Base-by-base conservation (phyloP, 75 land plant genomes). In the Picea sitchensis region DNA sequence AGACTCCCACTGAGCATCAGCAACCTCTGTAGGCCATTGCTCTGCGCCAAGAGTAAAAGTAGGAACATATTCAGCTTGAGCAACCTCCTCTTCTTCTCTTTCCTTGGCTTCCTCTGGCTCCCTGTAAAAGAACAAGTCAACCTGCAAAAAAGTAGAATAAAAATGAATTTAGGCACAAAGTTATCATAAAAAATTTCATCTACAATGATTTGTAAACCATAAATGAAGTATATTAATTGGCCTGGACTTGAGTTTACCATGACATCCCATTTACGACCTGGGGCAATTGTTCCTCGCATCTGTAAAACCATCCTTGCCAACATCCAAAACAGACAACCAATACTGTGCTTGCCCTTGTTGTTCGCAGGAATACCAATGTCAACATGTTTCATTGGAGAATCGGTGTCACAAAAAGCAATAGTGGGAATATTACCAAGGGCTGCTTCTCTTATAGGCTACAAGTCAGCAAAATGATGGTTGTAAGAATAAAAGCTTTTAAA, bases 361-460 rank as follows among this genome's bases (percentile, higher is more conserved):
- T 93, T 91, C 12, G 95, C 95, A 59, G 93, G 95, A 44, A 93
- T 93, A 15, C 93, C 91, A 85, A 91, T 91, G 47, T 93, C 95
- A 61, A 93, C 95, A 79, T 93, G 86, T 1, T 84, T 73, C 98
- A 95, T 92, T 6, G 98, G 98, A 5, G 95, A 95, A 68, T 95
- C 98, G 14, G 95, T 95, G 75, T 95, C 98, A 80, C 93, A 95
- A 82, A 95, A 95, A 41, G 98, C 98, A 85, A 93, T 93, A 12
- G 88, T 91, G 11, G 95, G 95, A 21, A 95, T 93, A 81, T 93
- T 93, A 36, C 95, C 93, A 30, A 95, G 86, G 0, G 95, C 90
- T 63, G 90, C 84, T 81, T 95, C 98, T 80, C 84, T 93, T 60
- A 95, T 89, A 6, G 91, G 93, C 93, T 91, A 89, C 64, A 62